Evolutionary conservation across 1,284 basidiomycete species (phyloP).

Genomic region (Pisolithus thermaeus): DNA sequence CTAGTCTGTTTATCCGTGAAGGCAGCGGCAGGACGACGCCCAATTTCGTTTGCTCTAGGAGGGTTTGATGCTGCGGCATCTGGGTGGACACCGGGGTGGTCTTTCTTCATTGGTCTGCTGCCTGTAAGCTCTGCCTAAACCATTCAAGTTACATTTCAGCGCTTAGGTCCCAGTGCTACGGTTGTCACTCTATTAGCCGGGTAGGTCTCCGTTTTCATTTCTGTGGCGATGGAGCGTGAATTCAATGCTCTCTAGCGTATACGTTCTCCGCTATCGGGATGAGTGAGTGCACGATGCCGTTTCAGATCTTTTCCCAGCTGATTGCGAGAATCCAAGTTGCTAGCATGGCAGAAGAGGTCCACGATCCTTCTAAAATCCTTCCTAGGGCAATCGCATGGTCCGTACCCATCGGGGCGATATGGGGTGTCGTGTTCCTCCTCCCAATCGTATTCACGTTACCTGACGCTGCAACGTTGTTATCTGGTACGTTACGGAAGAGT

Average conservation of each 20-base stretch:
- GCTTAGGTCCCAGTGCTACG: too few relatives aligned
- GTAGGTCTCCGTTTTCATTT: constrained; percentile 17
- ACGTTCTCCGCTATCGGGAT: constrained; percentile 49
- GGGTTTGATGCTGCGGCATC: constrained; percentile 45
- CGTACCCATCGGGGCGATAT: constrained; percentile 55
- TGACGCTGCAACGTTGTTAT: constrained; percentile 49
- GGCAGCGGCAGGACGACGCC: constrained; percentile 41
- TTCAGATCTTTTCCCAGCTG: not conserved
- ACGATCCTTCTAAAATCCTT: constrained; percentile 48
- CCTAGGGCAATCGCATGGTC: constrained; percentile 57
- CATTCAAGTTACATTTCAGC: not conserved
- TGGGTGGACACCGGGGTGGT: constrained; percentile 54
- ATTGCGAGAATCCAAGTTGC: constrained; percentile 31
- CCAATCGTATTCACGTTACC: constrained; percentile 65
- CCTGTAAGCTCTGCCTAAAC: constrained; percentile 31
- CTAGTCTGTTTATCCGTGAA: constrained; percentile 44
- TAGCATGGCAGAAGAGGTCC: constrained; percentile 64
- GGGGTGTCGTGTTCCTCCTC: constrained; percentile 58
- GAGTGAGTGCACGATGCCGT: constrained; percentile 30
- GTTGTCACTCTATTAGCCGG: constrained; percentile 24
- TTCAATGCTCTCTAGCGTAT: constrained; percentile 32
- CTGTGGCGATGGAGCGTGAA: constrained; percentile 1
- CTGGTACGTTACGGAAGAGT: constrained; percentile 30
- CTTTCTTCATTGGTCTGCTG: constrained; percentile 51
- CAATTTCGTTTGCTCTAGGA: constrained; percentile 42